Evolutionary conservation across 768 basidiomycete genomes (phyloP).

Genomic region (Suillus spraguei): DNA sequence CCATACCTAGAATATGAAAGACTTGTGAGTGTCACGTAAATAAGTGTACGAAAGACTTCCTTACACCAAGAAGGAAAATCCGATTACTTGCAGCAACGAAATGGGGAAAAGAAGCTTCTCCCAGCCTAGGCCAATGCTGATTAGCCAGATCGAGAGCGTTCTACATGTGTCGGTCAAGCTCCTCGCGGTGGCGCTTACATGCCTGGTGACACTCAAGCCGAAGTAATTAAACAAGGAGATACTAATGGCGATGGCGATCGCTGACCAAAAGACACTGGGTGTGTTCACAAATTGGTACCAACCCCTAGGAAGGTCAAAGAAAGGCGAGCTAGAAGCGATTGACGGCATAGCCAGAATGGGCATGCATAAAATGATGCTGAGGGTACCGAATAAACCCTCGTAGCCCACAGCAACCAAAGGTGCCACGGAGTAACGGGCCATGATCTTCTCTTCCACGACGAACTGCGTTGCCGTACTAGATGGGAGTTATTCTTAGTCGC

Average conservation of each 20-base stretch:
- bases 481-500: slow-evolving; percentile 14
- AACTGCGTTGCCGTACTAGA: slow-evolving; percentile 87
- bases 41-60: slow-evolving; percentile 35
- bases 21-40: slow-evolving; percentile 13
- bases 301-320: slow-evolving; percentile 89
- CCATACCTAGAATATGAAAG: slow-evolving; percentile 61
- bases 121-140: slow-evolving; percentile 90
- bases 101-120: slow-evolving; percentile 82
- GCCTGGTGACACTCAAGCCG: slow-evolving; percentile 88
- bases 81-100: slow-evolving; percentile 78
- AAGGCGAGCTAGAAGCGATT: slow-evolving; percentile 61
- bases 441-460: slow-evolving; percentile 96
- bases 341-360: slow-evolving; percentile 77
- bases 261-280: slow-evolving; percentile 67
- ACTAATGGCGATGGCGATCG: slow-evolving; percentile 70
- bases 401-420: slow-evolving; percentile 93
- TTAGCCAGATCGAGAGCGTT: slow-evolving; percentile 94
- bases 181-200: slow-evolving; percentile 91
- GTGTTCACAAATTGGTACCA: slow-evolving; percentile 87
- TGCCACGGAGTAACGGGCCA: slow-evolving; percentile 82
- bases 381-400: slow-evolving; percentile 89
- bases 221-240: slow-evolving; percentile 90
- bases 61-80: slow-evolving; percentile 90
- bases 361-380: slow-evolving; percentile 78
- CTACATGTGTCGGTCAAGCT: slow-evolving; percentile 94